Evolutionary conservation across 345 rosid species (phyloP).

Genomic region (Cardamine occulta): DNA sequence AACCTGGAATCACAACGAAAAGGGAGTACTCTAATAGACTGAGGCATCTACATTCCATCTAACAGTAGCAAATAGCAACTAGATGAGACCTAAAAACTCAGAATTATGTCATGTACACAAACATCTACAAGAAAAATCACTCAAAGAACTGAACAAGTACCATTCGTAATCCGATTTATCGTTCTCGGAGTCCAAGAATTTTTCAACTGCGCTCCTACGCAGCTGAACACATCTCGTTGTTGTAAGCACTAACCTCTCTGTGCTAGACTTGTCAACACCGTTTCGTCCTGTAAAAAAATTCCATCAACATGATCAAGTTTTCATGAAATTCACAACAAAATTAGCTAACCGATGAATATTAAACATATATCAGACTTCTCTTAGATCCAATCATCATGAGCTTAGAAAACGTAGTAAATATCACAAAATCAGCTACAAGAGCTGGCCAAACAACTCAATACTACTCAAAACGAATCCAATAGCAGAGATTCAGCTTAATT

Average conservation of each 20-base stretch:
- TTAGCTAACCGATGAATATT: neutral
- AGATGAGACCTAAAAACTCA: neutral
- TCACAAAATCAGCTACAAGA: conserved; percentile 1
- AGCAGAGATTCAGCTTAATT: conserved; percentile 8
- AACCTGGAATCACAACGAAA: conserved; percentile 33
- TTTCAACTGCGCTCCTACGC: conserved; percentile 37
- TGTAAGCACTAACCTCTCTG: conserved; percentile 16
- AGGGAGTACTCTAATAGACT: neutral
- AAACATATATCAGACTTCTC: neutral
- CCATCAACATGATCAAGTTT: conserved; percentile 9
- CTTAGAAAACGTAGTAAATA: neutral
- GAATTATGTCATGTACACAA: neutral
- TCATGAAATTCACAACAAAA: neutral
- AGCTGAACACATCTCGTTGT: conserved; percentile 24
- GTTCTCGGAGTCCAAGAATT: conserved; percentile 42
- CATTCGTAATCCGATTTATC: conserved; percentile 42
- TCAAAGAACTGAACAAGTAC: conserved; percentile 23
- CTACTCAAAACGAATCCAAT: conserved; percentile 1
- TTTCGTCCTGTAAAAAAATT: conserved; percentile 7
- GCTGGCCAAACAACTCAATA: conserved; percentile 15
- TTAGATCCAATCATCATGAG: neutral
- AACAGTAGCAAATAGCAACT: conserved; percentile 11
- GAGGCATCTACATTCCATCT: conserved; percentile 1
- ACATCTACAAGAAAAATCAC: neutral
- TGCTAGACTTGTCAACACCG: conserved; percentile 1